phyloP scores from a whole-genome alignment of 805 yeast species.

The Metschnikowia baotianmanensis region DNA sequence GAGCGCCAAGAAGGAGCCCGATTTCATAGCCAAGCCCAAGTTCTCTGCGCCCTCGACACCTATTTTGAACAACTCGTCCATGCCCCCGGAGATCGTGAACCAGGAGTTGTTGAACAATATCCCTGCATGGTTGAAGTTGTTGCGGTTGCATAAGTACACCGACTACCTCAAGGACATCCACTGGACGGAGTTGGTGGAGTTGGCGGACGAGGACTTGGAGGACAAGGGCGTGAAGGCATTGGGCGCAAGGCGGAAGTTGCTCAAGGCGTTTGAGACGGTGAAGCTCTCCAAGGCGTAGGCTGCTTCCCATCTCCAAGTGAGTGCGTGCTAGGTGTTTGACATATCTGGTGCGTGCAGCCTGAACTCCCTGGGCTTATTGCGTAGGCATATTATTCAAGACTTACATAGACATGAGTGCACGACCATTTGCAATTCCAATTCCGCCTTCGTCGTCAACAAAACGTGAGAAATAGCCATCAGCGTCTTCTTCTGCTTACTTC shows the following conservation, averaged over 20 bases:
- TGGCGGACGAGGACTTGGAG: slow-evolving; percentile 68
- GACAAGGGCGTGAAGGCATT: slow-evolving; percentile 85
- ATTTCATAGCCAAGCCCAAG: slow-evolving; percentile 10
- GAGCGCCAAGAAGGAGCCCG: slow-evolving; percentile 5
- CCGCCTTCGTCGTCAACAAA: no score
- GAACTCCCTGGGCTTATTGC: no score
- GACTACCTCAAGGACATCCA: slow-evolving; percentile 68
- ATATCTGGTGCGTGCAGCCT: neutral
- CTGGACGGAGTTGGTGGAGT: slow-evolving; percentile 77
- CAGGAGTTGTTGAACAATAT: slow-evolving; percentile 63
- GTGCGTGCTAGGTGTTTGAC: slow-evolving; percentile 3
- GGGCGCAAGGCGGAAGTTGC: slow-evolving; percentile 91
- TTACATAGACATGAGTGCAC: slow-evolving; percentile 6
- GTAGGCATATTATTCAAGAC: no score
- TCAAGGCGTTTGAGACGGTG: slow-evolving; percentile 88
- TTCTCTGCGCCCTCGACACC: slow-evolving; percentile 13
- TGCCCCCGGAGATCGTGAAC: slow-evolving; percentile 43
- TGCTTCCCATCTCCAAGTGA: neutral
- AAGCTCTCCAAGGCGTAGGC: slow-evolving; percentile 26
- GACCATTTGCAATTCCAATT: no score
- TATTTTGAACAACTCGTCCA: slow-evolving; percentile 20
- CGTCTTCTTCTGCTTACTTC: no score
- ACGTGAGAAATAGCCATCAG: no score
- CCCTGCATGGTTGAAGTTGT: slow-evolving; percentile 87
- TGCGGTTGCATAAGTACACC: slow-evolving; percentile 92